phyloP scores from a whole-genome alignment of 1,284 basidiomycete genomes.

The Caloboletus inedulis region DNA sequence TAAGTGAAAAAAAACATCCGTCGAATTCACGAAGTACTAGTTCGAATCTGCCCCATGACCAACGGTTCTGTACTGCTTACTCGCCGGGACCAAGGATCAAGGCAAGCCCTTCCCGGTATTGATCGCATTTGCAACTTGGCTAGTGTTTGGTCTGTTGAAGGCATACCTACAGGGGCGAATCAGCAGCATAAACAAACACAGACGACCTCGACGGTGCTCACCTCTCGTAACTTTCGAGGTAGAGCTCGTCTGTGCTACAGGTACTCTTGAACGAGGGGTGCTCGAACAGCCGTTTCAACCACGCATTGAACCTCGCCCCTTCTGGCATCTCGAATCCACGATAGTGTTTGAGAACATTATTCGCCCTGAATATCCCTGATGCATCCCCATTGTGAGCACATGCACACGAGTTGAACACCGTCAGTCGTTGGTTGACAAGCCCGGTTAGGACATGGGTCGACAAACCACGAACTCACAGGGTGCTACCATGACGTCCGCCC shows the following conservation, averaged over 20 bases:
- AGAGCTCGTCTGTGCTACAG: conserved; percentile 68
- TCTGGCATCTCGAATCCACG: conserved; percentile 58
- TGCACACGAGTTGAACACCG: no score
- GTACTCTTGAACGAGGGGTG: conserved; percentile 68
- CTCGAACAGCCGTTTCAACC: conserved; percentile 52
- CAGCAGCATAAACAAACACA: background rate
- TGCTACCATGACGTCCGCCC: conserved; percentile 67
- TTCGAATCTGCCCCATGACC: background rate
- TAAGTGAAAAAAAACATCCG: background rate
- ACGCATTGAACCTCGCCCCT: conserved; percentile 49
- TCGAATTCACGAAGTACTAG: background rate
- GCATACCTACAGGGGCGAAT: conserved; percentile 50
- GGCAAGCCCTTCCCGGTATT: conserved; percentile 60
- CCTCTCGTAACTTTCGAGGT: conserved; percentile 77
- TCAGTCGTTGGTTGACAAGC: no score
- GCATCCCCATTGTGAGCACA: no score
- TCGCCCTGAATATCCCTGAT: conserved; percentile 65
- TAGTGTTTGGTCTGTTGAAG: conserved; percentile 69
- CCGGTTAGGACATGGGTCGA: no score
- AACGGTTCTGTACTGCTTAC: background rate
- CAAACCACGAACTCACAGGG: conserved; percentile 55
- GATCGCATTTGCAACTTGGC: conserved; percentile 69
- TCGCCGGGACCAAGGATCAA: conserved; percentile 33
- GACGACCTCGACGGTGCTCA: conserved; percentile 22
- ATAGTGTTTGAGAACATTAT: conserved; percentile 66